These are phyloP conservation scores for Lasiodiplodia sp. DNA, from an alignment of 2,329 filamentous ascomycete genomes.

Conservation along the genomic window DNA sequence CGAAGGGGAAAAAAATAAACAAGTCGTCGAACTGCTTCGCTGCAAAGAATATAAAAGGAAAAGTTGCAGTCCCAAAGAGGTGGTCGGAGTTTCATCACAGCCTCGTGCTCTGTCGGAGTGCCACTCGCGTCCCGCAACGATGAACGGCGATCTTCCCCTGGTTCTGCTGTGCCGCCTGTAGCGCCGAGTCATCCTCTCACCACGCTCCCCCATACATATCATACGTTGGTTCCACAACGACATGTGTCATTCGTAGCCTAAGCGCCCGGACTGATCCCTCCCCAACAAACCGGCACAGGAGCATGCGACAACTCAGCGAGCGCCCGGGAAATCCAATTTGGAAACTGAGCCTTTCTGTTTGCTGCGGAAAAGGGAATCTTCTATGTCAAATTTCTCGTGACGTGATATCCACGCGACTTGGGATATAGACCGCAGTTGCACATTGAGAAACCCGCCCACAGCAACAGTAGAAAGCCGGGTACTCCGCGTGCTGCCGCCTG, in stretches of 20 bases:
- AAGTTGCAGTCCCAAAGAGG: neutral
- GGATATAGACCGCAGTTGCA: neutral
- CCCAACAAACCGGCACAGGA: constrained; percentile 1
- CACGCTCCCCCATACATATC: neutral
- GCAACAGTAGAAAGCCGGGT: neutral
- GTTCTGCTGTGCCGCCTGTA: neutral
- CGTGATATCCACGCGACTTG: neutral
- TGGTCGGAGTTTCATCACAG: neutral
- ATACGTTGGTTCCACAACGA: constrained; percentile 13
- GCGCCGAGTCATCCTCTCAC: constrained; percentile 1
- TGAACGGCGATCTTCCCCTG: neutral
- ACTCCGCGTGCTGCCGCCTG: neutral
- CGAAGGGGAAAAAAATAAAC: neutral
- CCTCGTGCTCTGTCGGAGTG: neutral
- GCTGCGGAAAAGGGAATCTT: neutral
- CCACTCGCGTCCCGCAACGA: neutral
- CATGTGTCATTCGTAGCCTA: constrained; percentile 20
- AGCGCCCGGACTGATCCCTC: neutral
- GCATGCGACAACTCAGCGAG: neutral
- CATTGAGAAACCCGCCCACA: neutral
- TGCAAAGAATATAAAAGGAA: neutral
- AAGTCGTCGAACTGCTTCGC: neutral
- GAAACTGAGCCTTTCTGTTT: neutral
- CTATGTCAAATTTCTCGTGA: neutral
- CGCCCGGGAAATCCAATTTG: neutral